phyloP scores from a whole-genome alignment of 805 yeast species.

The Danielia oregonensis region DNA sequence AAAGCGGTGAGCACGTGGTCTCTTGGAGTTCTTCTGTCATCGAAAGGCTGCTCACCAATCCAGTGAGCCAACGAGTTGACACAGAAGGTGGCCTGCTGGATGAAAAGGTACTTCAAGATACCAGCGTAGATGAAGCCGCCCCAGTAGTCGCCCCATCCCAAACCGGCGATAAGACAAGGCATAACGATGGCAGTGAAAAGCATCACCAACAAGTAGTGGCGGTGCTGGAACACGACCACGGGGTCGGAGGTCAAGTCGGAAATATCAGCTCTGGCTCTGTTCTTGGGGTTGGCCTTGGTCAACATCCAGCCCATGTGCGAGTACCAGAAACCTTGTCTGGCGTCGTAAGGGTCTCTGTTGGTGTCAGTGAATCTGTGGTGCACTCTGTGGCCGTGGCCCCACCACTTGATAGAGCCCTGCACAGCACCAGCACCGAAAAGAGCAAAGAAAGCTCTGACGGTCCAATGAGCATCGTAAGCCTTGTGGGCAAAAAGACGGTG shows the following conservation, averaged over 20 bases:
- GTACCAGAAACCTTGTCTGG: slow-evolving; percentile 79
- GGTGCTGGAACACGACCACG: slow-evolving; percentile 77
- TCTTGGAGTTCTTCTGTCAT: slow-evolving; percentile 83
- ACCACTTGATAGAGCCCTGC: slow-evolving; percentile 86
- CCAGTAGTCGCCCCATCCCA: slow-evolving; percentile 32
- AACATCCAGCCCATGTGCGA: slow-evolving; percentile 89
- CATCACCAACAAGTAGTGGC: slow-evolving; percentile 68
- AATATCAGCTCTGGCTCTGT: slow-evolving; percentile 77
- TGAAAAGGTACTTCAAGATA: slow-evolving; percentile 59
- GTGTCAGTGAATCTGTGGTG: slow-evolving; percentile 89
- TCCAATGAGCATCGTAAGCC: slow-evolving; percentile 60
- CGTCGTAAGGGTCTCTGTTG: slow-evolving; percentile 79
- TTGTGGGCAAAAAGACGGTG: slow-evolving; percentile 79
- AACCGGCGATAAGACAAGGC: slow-evolving; percentile 47
- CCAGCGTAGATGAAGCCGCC: slow-evolving; percentile 84
- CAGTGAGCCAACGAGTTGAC: slow-evolving; percentile 84
- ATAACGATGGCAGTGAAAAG: slow-evolving; percentile 54
- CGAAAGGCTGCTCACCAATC: slow-evolving; percentile 84
- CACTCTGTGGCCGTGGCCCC: slow-evolving; percentile 82
- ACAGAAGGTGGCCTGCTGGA: slow-evolving; percentile 85
- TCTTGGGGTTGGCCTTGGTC: slow-evolving; percentile 73
- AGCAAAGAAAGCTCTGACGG: slow-evolving; percentile 63
- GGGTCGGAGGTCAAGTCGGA: slow-evolving; percentile 73
- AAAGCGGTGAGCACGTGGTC: slow-evolving; percentile 78
- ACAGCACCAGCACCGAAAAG: slow-evolving; percentile 79